Base-by-base conservation (phyloP, 345 rosid species). In the Angophora floribunda region DNA sequence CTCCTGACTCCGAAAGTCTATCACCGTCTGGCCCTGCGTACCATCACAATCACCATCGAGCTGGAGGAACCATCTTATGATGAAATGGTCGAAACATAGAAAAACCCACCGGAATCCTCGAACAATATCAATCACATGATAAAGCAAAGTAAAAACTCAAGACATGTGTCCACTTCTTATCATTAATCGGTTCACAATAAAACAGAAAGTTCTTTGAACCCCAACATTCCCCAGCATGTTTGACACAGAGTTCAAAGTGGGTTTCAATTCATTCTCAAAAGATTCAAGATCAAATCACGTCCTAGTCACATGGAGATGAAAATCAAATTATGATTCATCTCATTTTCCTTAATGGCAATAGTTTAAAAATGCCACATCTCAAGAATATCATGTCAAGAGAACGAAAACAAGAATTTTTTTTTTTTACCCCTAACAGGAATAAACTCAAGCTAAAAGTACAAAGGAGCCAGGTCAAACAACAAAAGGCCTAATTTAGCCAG, bases 11-110 rank as follows among this genome's bases (percentile, higher is more conserved):
- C 41, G 13, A n/a, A 30, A 63, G 75, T 63, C 0, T 14, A 6
- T 13, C 75, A n/a, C 41, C 75, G 13, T 0, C 10, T 13, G 8
- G 14, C 15, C 1, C 16, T 3, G 13, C 5, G 0, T 0, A 4
- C 75, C 53, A 36, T 36, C 41, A 2, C 41, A 4, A 36, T 36
- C 41, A 36, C 41, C 13, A 9, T 0, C 4, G 16, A 26, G 7
- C 8, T 26, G 0, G 0, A 61, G 67, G 67, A 61, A n/a, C 75
- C 41, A 63, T 63, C 36, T 28, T 0, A 63, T n/a, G 75, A n/a
- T n/a, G 75, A 63, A 63, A n/a, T 63, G 21, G 67, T n/a, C 19
- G 41, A 63, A 63, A 14, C 75, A n/a, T 1, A n/a, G 75, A n/a
- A 63, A 0, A 63, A n/a, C 41, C 41, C 41, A 36, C 1, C 7